Percentiles rank a stretch among this genome's conserved stretches.
Evolutionary conservation across 768 basidiomycete genomes (phyloP).

Genomic region (Lentinula sp.): DNA sequence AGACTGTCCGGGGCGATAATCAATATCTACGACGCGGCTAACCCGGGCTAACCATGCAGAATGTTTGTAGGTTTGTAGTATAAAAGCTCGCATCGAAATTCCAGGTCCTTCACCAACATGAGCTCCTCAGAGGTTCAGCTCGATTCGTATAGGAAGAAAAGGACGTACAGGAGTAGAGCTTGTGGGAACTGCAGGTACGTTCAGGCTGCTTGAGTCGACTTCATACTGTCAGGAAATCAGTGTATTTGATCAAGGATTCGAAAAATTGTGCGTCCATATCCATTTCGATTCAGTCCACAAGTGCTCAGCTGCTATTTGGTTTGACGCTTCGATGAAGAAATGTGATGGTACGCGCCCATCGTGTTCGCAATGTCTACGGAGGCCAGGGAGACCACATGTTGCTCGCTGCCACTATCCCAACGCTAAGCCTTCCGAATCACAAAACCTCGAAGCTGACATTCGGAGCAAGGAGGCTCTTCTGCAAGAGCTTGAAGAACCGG

Average conservation of each 20-base stretch:
- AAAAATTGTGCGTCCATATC: background rate
- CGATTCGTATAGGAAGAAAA: background rate
- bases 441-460: background rate
- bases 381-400: background rate
- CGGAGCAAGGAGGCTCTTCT: background rate
- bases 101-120: background rate
- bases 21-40: too few relatives aligned
- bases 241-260: background rate
- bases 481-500: background rate
- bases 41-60: too few relatives aligned
- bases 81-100: too few relatives aligned
- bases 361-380: background rate
- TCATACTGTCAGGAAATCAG: background rate
- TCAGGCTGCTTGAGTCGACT: background rate
- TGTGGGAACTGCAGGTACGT: background rate
- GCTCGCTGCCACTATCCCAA: background rate
- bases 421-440: background rate
- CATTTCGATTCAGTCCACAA: background rate
- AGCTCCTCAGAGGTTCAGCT: background rate
- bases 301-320: background rate
- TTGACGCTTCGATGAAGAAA: background rate
- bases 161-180: background rate
- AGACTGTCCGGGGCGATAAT: background rate
- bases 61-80: too few relatives aligned
- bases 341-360: background rate